These are phyloP conservation scores for Phytopythium mirpurense DNA, from an alignment of 352 stramenopile genomes.

Conservation along the genomic window DNA sequence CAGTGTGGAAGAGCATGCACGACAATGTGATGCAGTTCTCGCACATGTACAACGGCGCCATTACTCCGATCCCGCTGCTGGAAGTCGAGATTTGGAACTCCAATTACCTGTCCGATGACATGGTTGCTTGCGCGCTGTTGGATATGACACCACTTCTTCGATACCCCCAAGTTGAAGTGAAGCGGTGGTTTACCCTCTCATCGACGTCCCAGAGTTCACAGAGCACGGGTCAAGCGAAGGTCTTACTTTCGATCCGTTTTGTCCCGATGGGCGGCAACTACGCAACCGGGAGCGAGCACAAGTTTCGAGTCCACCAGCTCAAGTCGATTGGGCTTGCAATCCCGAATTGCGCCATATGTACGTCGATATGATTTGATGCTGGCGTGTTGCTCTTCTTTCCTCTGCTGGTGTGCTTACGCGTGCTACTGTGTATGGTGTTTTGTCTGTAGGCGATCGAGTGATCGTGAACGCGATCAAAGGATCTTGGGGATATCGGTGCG, in stretches of 20 bases:
- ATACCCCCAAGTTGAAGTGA: slow-evolving; percentile 62
- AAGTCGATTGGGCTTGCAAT: slow-evolving; percentile 84
- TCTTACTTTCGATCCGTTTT: slow-evolving; percentile 78
- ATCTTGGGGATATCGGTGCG: slow-evolving; percentile 79
- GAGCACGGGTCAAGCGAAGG: slow-evolving; percentile 46
- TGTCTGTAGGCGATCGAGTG: slow-evolving; percentile 50
- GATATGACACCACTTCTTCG: slow-evolving; percentile 80
- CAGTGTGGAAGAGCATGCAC: slow-evolving; percentile 63
- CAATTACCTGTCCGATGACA: slow-evolving; percentile 77
- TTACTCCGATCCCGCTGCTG: slow-evolving; percentile 78
- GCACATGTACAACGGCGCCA: slow-evolving; percentile 88
- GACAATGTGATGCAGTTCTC: slow-evolving; percentile 82
- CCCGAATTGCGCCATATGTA: slow-evolving; percentile 71
- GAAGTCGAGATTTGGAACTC: slow-evolving; percentile 86
- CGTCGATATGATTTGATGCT: too few relatives aligned
- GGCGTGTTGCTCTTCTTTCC: too few relatives aligned
- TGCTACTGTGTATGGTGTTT: slow-evolving; percentile 8
- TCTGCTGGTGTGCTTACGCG: not conserved
- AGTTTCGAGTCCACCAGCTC: slow-evolving; percentile 83
- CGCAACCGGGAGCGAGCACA: slow-evolving; percentile 62
- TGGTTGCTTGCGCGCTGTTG: slow-evolving; percentile 71
- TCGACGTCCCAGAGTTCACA: slow-evolving; percentile 34
- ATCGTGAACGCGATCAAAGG: slow-evolving; percentile 83
- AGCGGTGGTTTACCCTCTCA: slow-evolving; percentile 80
- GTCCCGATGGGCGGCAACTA: slow-evolving; percentile 57